These are phyloP conservation scores for Eremomyces bilateralis DNA, from an alignment of 495 filamentous ascomycete genomes.

Conservation along the genomic window DNA sequence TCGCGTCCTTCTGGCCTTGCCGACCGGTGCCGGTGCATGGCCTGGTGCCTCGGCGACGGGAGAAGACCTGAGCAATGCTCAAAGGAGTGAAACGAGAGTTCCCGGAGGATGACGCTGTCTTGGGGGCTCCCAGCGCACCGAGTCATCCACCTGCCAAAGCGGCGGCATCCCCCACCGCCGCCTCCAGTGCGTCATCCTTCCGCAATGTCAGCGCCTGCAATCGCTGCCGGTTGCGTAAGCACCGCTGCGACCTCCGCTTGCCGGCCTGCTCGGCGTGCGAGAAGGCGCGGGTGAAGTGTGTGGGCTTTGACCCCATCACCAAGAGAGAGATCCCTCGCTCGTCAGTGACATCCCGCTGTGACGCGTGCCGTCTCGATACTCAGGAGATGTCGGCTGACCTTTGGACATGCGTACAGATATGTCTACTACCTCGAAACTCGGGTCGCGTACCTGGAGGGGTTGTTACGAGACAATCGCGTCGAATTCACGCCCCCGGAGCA, in stretches of 20 bases:
- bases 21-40: too few species aligned
- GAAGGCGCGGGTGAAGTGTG: conserved; percentile 72
- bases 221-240: conserved; percentile 77
- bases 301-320: conserved; percentile 89
- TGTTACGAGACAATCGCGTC: conserved; percentile 48
- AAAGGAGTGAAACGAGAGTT: too few species aligned
- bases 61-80: too few species aligned
- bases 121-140: too few species aligned
- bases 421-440: conserved; percentile 84
- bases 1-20: too few species aligned
- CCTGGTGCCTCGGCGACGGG: too few species aligned
- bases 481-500: conserved; percentile 51
- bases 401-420: conserved; percentile 33
- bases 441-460: conserved; percentile 59
- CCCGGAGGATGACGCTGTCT: not conserved
- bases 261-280: conserved; percentile 79
- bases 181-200: conserved; percentile 35
- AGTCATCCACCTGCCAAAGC: not conserved
- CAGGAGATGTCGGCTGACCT: too few species aligned
- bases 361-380: not conserved
- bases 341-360: conserved; percentile 19
- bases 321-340: conserved; percentile 81
- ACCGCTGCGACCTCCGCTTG: conserved; percentile 79
- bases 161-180: conserved; percentile 1
- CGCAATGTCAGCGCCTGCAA: conserved; percentile 92